Evolutionary conservation across 2,329 filamentous ascomycete genomes (phyloP).

Genomic region (Pleomassaria siparia): DNA sequence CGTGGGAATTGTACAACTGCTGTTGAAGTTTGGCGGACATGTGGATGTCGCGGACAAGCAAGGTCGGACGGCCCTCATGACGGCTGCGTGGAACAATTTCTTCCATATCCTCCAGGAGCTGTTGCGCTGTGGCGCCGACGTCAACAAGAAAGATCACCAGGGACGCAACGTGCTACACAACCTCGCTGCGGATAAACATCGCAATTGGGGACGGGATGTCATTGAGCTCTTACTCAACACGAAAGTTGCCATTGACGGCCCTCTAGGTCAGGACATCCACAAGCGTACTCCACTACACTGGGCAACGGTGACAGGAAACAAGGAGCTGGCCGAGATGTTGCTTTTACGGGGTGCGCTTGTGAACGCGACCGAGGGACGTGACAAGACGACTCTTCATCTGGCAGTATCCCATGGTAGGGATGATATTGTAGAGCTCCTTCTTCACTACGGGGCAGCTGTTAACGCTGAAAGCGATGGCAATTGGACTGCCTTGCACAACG

Average conservation of each 20-base stretch:
- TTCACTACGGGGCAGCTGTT: constrained; percentile 32
- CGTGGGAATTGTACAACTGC: constrained; percentile 31
- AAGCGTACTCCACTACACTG: constrained; percentile 59
- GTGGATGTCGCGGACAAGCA: constrained; percentile 39
- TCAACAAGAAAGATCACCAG: constrained; percentile 40
- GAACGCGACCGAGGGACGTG: constrained; percentile 36
- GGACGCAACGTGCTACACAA: constrained; percentile 41
- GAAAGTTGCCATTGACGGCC: constrained; percentile 45
- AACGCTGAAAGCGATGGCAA: constrained; percentile 38
- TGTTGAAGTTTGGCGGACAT: constrained; percentile 36
- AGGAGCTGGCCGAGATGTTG: constrained; percentile 52
- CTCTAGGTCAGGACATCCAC: constrained; percentile 45
- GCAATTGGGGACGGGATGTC: constrained; percentile 51
- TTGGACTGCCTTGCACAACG: constrained; percentile 40
- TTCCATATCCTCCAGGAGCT: constrained; percentile 40
- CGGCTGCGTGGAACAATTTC: constrained; percentile 38
- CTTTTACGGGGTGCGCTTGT: constrained; percentile 40
- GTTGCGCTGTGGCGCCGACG: constrained; percentile 39
- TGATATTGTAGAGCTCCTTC: constrained; percentile 38
- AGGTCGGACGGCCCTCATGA: constrained; percentile 41
- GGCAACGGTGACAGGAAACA: constrained; percentile 60
- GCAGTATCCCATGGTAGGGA: constrained; percentile 38
- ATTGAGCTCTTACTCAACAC: constrained; percentile 45
- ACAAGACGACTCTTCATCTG: constrained; percentile 41
- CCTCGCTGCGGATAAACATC: constrained; percentile 45